phyloP scores from a whole-genome alignment of 1,284 basidiomycete genomes.

The Neonothopanus nambi region DNA sequence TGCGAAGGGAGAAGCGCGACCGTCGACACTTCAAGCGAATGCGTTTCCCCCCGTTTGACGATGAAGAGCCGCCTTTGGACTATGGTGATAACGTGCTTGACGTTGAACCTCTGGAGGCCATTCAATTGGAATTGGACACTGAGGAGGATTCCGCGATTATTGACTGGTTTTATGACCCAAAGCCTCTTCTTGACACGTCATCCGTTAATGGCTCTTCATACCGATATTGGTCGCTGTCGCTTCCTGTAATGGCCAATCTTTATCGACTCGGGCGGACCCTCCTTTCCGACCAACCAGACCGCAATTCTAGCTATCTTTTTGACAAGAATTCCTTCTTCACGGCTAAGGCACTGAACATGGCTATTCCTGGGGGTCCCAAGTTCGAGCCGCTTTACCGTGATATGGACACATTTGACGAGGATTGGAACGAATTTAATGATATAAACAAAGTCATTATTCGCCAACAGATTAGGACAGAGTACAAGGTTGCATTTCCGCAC shows the following conservation, averaged over 20 bases:
- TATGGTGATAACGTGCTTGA: slow-evolving; percentile 99
- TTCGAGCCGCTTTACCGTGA: slow-evolving; percentile 95
- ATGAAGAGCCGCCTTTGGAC: slow-evolving; percentile 97
- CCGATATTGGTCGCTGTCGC: slow-evolving; percentile 88
- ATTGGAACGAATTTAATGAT: slow-evolving; percentile 99
- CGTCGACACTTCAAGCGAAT: slow-evolving; percentile 99
- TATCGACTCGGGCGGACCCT: slow-evolving; percentile 95
- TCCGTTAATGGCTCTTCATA: slow-evolving; percentile 93
- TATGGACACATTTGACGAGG: slow-evolving; percentile 97
- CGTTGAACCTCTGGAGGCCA: slow-evolving; percentile 96
- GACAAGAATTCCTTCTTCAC: slow-evolving; percentile 99
- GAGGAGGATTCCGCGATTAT: slow-evolving; percentile 94
- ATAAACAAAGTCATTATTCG: slow-evolving; percentile 99
- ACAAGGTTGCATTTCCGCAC: slow-evolving; percentile 99
- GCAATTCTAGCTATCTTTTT: slow-evolving; percentile 90
- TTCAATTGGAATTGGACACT: slow-evolving; percentile 94
- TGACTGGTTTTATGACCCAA: slow-evolving; percentile 99
- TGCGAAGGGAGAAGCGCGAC: slow-evolving; percentile 98
- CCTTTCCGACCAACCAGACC: slow-evolving; percentile 89
- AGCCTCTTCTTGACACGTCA: slow-evolving; percentile 88
- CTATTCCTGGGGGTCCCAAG: slow-evolving; percentile 97
- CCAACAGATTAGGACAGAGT: slow-evolving; percentile 98
- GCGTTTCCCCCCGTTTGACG: slow-evolving; percentile 99
- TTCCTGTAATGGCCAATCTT: slow-evolving; percentile 95
- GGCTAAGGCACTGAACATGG: slow-evolving; percentile 97